Evolutionary conservation across 768 basidiomycete genomes (phyloP).

Genomic region (Hygrophoropsis aurantiaca): DNA sequence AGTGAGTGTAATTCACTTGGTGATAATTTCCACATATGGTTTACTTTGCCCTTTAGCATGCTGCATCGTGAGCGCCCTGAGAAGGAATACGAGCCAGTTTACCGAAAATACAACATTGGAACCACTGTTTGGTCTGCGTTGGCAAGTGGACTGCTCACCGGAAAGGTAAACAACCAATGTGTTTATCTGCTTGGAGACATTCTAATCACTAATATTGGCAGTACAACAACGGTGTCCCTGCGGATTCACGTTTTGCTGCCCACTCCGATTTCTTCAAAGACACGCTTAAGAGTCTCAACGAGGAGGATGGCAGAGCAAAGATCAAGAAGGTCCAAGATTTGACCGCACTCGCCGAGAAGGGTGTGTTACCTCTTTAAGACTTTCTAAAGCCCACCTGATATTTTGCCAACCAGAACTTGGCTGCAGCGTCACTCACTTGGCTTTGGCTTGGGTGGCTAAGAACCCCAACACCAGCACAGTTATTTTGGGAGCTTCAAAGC

Average conservation of each 20-base stretch:
- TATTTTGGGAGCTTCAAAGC: constrained; percentile 49
- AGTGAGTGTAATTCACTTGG: constrained; percentile 23
- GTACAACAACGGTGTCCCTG: constrained; percentile 52
- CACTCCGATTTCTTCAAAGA: constrained; percentile 48
- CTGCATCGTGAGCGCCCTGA: constrained; percentile 56
- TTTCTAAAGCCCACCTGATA: not conserved
- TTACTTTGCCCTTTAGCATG: constrained; percentile 34
- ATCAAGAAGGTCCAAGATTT: constrained; percentile 50
- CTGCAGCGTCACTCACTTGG: constrained; percentile 46
- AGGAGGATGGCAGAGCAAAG: constrained; percentile 43
- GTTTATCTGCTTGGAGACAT: not conserved
- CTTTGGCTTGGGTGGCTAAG: constrained; percentile 55
- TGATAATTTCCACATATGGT: not conserved
- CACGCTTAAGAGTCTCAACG: constrained; percentile 41
- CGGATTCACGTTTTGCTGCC: constrained; percentile 49
- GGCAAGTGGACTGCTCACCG: constrained; percentile 54
- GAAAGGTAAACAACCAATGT: constrained; percentile 36
- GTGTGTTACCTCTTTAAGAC: constrained; percentile 9
- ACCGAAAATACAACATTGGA: constrained; percentile 45
- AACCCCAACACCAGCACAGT: constrained; percentile 50
- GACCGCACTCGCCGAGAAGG: constrained; percentile 41
- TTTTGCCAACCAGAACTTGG: constrained; percentile 36
- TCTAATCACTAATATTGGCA: constrained; percentile 11
- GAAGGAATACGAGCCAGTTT: constrained; percentile 48
- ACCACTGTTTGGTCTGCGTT: constrained; percentile 58